phyloP scores from a whole-genome alignment of 106 monocot species.

The Ottelia alismoides region DNA sequence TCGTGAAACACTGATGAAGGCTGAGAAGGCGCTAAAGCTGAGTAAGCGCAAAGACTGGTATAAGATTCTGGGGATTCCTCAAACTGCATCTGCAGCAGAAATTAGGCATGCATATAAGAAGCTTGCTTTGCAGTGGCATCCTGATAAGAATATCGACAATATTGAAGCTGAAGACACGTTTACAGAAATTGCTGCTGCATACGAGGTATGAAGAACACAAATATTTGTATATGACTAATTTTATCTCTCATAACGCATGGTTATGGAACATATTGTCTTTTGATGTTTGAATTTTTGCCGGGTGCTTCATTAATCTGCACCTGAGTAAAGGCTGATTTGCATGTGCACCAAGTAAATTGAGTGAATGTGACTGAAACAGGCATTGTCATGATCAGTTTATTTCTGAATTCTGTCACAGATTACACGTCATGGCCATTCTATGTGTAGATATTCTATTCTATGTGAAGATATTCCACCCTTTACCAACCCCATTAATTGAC shows the following conservation, averaged over 20 bases:
- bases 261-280: no score
- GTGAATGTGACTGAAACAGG: background rate
- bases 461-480: no score
- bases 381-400: no score
- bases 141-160: constrained; percentile 94
- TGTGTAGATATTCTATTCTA: no score
- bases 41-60: constrained; percentile 98
- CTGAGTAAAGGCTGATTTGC: no score
- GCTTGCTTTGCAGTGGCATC: constrained; percentile 98
- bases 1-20: constrained; percentile 71
- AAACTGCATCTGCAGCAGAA: constrained; percentile 74
- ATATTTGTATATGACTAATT: background rate
- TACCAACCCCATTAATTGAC: no score
- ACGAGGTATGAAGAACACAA: constrained; percentile 49
- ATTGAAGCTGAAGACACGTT: constrained; percentile 81
- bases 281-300: no score
- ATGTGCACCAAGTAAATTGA: no score
- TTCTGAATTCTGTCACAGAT: no score
- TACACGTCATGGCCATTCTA: no score
- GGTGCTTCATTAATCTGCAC: no score
- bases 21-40: constrained; percentile 82
- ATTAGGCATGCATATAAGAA: constrained; percentile 97
- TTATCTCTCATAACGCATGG: no score
- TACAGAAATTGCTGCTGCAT: constrained; percentile 94
- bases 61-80: constrained; percentile 78